Base-by-base conservation (phyloP, 1,139 yeast genomes). In the Kodamaea fungicola region DNA sequence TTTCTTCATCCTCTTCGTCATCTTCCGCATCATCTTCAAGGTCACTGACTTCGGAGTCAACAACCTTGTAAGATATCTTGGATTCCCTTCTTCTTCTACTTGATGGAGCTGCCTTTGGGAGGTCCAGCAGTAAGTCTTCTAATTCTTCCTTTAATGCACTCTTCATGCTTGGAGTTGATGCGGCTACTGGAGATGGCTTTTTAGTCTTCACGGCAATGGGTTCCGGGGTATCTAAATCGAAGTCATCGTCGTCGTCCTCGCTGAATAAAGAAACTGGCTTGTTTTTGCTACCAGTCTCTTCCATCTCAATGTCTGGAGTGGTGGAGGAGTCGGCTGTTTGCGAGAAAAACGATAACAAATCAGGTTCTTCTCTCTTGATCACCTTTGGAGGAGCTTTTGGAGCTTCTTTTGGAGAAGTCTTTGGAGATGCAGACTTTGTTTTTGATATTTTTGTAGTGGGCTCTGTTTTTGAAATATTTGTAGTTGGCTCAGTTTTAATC, bases 181-280 rank as follows among this genome's bases (percentile, higher is more conserved):
- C 30, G 6, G 30, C 30, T 4, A 28, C 19, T 4, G 33, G 29
- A 5, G 31, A 8, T 28, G 38, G 28, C 24, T 28, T 30, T n/a
- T 12, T 13, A 7, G 7, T 7, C 31, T 9, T 9, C 16, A 9
- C 12, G 23, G 29, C 8, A n/a, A 7, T 16, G 4, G 31, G 9
- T 5, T 29, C 23, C 2, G 33, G 22, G 13, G 30, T 29, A 19
- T 32, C 40, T 13, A 57, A 57, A 29, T 52, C 45, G 28, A 52
- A 42, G 31, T 57, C 63, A 34, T 63, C 68, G 32, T 63, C 68
- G n/a, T 24, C 68, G 41, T 66, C 60, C 39, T 64, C 71, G 41
- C 61, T 57, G 42, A 64, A 64, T 16, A 54, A 44, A 6, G 57
- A 50, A 8, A 43, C 34, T 12, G 40, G 37, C 32, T 45, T 41